Evolutionary conservation across 2,329 filamentous ascomycete species (phyloP).

Genomic region (Aspergillus japonicus): DNA sequence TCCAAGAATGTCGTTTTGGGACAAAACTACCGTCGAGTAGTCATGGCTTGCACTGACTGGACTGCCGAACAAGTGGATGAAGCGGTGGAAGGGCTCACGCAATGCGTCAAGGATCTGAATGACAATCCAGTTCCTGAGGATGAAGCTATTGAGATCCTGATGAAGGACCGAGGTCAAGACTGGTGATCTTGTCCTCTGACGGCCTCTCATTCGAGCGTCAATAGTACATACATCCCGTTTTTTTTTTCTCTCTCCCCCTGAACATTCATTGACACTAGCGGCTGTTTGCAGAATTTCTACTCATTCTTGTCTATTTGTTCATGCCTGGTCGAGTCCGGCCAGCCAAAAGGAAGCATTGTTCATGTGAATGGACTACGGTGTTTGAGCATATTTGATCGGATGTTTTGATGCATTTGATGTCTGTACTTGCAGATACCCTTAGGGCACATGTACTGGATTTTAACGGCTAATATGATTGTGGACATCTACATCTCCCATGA

Average conservation of each 20-base stretch:
- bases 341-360: conserved; percentile 11
- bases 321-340: background rate
- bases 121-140: conserved; percentile 56
- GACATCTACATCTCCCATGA: background rate
- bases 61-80: conserved; percentile 76
- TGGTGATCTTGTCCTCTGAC: conserved; percentile 31
- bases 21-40: conserved; percentile 81
- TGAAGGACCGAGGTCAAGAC: conserved; percentile 46
- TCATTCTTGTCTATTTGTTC: background rate
- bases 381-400: conserved; percentile 8
- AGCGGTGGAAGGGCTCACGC: conserved; percentile 73
- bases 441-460: conserved; percentile 22
- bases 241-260: background rate
- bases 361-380: conserved; percentile 5
- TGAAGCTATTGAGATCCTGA: conserved; percentile 46
- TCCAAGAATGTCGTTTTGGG: conserved; percentile 81
- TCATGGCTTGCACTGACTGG: conserved; percentile 80
- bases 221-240: conserved; percentile 12
- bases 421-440: conserved; percentile 26
- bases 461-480: conserved; percentile 10
- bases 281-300: background rate
- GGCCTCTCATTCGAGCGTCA: background rate
- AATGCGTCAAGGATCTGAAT: conserved; percentile 75
- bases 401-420: conserved; percentile 18
- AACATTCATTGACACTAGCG: conserved; percentile 2